Percentiles rank a stretch among this genome's conserved stretches.
Conservation (phyloP, 805 yeast genomes). For the Starmerella etchellsii region DNA sequence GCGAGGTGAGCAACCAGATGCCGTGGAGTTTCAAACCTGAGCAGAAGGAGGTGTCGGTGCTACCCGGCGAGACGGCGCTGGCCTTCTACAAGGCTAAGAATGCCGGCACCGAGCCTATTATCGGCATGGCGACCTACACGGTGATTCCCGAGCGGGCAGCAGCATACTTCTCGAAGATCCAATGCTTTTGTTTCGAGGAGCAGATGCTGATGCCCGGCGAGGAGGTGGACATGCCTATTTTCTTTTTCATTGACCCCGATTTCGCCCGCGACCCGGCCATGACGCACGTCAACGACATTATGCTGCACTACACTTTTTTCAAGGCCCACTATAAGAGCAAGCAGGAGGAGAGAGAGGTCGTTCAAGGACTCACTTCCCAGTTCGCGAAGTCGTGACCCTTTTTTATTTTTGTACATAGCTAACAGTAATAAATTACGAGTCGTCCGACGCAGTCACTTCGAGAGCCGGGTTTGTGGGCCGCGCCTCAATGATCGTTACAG, state of each 20-base stretch:
- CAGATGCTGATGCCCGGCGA: constrained; percentile 89
- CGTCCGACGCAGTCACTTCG: constrained; percentile 7
- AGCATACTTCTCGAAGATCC: constrained; percentile 91
- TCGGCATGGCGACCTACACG: constrained; percentile 97
- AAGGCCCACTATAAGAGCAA: constrained; percentile 25
- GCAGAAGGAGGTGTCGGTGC: constrained; percentile 80
- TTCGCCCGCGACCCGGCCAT: constrained; percentile 84
- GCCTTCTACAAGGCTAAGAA: constrained; percentile 92
- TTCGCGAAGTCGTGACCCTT: constrained; percentile 6
- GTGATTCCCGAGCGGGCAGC: constrained; percentile 95
- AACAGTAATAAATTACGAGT: too few relatives aligned
- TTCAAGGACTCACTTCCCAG: constrained; percentile 12
- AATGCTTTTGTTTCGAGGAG: constrained; percentile 96
- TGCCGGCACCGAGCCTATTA: constrained; percentile 70
- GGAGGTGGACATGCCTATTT: constrained; percentile 97
- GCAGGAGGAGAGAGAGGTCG: constrained; percentile 13
- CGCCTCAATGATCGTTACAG: constrained; percentile 13
- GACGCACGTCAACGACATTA: constrained; percentile 81
- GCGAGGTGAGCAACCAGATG: constrained; percentile 76
- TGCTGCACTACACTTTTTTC: constrained; percentile 86
- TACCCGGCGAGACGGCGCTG: constrained; percentile 95
- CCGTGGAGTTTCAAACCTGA: constrained; percentile 96
- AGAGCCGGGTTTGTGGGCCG: constrained; percentile 9
- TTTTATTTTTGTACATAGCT: not conserved
- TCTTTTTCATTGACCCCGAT: constrained; percentile 93